Conservation (phyloP, 768 basidiomycete species). For the Amanita molliuscula region DNA sequence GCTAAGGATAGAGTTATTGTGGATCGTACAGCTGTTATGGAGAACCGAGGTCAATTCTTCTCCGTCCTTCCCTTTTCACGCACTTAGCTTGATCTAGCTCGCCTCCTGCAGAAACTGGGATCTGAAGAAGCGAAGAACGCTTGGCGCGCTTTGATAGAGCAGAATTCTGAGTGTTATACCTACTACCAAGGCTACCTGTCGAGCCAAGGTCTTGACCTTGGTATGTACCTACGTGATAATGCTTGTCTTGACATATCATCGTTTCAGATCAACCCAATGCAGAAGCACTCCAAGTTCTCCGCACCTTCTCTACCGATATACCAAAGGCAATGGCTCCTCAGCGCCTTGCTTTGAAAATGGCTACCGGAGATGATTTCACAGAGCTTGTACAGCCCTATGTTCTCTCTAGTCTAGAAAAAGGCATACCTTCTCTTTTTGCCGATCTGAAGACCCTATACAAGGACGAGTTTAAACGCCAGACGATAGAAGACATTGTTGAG, state of each 20-base stretch:
- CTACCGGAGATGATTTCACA: constrained; percentile 60
- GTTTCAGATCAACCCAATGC: constrained; percentile 38
- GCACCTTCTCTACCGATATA: constrained; percentile 47
- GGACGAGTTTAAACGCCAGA: constrained; percentile 49
- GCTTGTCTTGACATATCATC: constrained; percentile 9
- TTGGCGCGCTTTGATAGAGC: constrained; percentile 73
- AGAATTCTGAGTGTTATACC: constrained; percentile 74
- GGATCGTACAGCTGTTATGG: constrained; percentile 59
- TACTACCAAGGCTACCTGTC: constrained; percentile 71
- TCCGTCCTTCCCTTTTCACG: constrained; percentile 7
- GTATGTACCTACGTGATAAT: constrained; percentile 28
- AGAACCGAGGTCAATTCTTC: constrained; percentile 44
- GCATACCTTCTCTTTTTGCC: constrained; percentile 87
- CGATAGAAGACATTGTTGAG: constrained; percentile 64
- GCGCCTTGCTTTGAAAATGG: constrained; percentile 63
- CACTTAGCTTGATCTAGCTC: constrained; percentile 37
- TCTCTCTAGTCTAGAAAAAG: constrained; percentile 59
- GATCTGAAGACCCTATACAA: constrained; percentile 82
- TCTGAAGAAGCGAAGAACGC: constrained; percentile 67
- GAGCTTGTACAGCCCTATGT: constrained; percentile 59
- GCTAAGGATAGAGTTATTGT: constrained; percentile 58
- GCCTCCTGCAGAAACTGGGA: constrained; percentile 59
- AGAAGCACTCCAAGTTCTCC: constrained; percentile 47
- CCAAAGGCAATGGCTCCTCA: constrained; percentile 64
- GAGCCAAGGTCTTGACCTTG: constrained; percentile 54